Evolutionary conservation across 306 rosid species (phyloP).

Genomic region (Fragaria iinumae): DNA sequence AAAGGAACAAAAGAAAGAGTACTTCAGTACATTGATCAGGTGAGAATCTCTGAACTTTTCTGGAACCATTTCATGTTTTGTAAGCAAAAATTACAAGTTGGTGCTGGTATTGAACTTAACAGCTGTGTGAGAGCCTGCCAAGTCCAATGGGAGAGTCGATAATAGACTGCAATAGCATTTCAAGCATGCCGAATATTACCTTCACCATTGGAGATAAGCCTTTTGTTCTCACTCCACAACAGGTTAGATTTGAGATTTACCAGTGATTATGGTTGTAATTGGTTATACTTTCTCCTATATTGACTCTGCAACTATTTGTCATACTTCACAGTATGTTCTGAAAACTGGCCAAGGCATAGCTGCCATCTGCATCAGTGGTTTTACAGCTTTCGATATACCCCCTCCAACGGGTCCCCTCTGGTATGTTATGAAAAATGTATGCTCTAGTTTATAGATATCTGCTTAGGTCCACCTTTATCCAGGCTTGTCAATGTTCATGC

Average conservation of each 20-base stretch:
- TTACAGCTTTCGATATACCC: slow-evolving; percentile 68
- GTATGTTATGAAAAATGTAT: slow-evolving; percentile 31
- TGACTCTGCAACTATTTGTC: slow-evolving; percentile 20
- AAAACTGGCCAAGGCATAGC: slow-evolving; percentile 67
- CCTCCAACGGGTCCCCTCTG: slow-evolving; percentile 80
- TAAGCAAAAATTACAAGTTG: slow-evolving; percentile 7
- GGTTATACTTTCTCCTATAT: background rate
- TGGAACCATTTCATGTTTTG: slow-evolving; percentile 3
- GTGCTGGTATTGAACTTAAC: slow-evolving; percentile 24
- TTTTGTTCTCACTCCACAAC: slow-evolving; percentile 66
- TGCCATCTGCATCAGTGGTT: slow-evolving; percentile 73
- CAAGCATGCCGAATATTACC: slow-evolving; percentile 63
- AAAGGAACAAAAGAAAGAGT: slow-evolving; percentile 57
- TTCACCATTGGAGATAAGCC: slow-evolving; percentile 63
- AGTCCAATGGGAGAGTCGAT: slow-evolving; percentile 76
- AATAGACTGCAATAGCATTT: slow-evolving; percentile 53
- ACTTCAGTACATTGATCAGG: slow-evolving; percentile 60
- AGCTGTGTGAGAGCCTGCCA: slow-evolving; percentile 80
- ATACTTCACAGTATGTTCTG: slow-evolving; percentile 62
- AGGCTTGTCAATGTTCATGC: slow-evolving; percentile 24
- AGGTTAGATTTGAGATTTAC: slow-evolving; percentile 45
- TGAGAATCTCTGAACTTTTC: slow-evolving; percentile 14
- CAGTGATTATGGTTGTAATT: background rate
- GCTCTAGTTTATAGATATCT: too few species aligned
- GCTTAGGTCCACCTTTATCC: background rate